Base-by-base conservation (phyloP, 2,329 filamentous ascomycete species). In the Epichloe sylvatica region DNA sequence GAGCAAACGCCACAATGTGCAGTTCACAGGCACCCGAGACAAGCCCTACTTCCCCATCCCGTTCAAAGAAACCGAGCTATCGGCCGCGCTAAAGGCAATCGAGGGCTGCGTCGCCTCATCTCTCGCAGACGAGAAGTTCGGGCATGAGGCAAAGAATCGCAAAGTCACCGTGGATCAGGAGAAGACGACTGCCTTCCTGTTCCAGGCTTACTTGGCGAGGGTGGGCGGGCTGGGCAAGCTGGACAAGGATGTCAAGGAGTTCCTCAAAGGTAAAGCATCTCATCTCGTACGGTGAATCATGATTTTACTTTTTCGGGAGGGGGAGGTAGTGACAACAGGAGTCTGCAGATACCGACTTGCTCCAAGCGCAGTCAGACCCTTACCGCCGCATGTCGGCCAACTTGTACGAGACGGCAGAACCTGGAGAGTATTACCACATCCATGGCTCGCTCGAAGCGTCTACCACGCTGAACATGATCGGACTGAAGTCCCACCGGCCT, bases 331-430 rank as follows among this genome's bases (percentile, higher is more conserved):
- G 15, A 30, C 38, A 19, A 46, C 19, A 13, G 19, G 39, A 13
- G n/a, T 12, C 9, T 23, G 4, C 51, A 86, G 83, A 86, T 57
- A 88, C 83, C 57, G 84, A 88, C 63, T 65, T 87, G 21, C 67
- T 85, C 5, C 69, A 76, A 53, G 84, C 84, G 1, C 84, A 88
- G 60, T 85, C 83, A 2, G 78, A 80, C 53, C 69, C 78, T 6
- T 88, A 88, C 60, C 77, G 84, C 9, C 78, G 84, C 53, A 72
- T 87, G 64, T 84, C 83, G 11, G 83, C 83, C 13, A 86, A 86
- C 53, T 66, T 87, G 1, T 87, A 86, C 64, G 72, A 76, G 57
- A 86, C 83, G 8, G 81, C 78, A 60, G 73, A 71, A n/a, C 66
- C 71, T 1, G 77, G 75, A n/a, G 73, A 82, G 59, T 87, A 78